These are phyloP conservation scores for Claviceps sp. DNA, from an alignment of 2,329 filamentous ascomycete species.

Conservation along the genomic window DNA sequence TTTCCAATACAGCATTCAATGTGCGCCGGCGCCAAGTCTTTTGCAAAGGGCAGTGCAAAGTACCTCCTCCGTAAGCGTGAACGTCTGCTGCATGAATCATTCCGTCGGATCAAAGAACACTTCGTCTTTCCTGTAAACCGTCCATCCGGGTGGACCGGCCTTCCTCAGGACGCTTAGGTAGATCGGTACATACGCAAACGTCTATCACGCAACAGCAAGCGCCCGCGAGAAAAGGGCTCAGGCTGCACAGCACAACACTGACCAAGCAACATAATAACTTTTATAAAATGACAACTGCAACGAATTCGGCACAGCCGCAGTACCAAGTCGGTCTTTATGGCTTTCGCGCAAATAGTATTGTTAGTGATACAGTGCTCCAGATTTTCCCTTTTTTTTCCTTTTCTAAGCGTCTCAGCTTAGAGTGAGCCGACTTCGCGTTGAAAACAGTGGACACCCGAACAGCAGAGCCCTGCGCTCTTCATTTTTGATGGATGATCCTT, in stretches of 20 bases:
- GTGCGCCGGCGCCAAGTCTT: no score
- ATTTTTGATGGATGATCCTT: neutral
- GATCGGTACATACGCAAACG: neutral
- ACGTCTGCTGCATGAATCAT: no score
- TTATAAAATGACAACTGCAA: slow-evolving; percentile 4
- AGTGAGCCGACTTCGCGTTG: neutral
- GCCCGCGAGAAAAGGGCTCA: neutral
- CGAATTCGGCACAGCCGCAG: slow-evolving; percentile 3
- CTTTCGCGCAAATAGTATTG: slow-evolving; percentile 2
- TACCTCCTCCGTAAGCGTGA: no score
- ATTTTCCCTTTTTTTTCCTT: neutral
- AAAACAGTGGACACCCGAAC: neutral
- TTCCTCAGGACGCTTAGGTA: neutral
- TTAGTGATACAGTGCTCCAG: neutral
- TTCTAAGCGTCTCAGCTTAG: slow-evolving; percentile 2
- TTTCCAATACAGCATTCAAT: no score
- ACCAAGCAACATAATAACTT: slow-evolving; percentile 6
- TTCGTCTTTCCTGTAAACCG: neutral
- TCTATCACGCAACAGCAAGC: slow-evolving; percentile 1
- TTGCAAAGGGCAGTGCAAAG: no score
- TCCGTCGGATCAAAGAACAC: no score
- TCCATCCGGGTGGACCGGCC: neutral
- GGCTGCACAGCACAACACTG: slow-evolving; percentile 2
- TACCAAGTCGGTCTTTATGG: neutral
- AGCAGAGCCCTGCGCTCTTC: neutral